These are phyloP conservation scores for Coleophoma crateriformis DNA, from an alignment of 2,329 filamentous ascomycete species.

Conservation along the genomic window DNA sequence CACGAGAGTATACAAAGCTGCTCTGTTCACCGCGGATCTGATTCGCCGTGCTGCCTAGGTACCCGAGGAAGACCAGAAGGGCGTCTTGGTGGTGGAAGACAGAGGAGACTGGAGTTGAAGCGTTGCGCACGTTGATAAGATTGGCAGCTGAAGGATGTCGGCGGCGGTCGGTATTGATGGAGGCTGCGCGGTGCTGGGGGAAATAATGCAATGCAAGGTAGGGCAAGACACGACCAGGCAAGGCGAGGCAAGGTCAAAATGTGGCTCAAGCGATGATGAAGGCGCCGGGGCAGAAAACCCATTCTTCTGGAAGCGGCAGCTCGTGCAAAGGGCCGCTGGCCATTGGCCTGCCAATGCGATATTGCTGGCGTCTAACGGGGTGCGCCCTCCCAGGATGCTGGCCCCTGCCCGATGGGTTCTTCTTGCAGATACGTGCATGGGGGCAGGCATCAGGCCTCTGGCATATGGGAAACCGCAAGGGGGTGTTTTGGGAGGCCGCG, in stretches of 20 bases:
- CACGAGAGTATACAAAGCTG: no score
- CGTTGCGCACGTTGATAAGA: no score
- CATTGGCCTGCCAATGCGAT: constrained; percentile 8
- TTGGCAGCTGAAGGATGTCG: no score
- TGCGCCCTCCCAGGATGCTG: constrained; percentile 11
- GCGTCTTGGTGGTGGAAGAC: no score
- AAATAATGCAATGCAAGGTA: not conserved
- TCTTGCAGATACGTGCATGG: not conserved
- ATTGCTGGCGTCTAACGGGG: constrained; percentile 14
- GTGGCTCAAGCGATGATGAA: constrained; percentile 25
- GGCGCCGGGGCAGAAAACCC: constrained; percentile 17
- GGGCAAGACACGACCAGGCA: constrained; percentile 5
- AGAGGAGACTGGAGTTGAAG: no score
- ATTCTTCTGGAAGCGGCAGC: constrained; percentile 25
- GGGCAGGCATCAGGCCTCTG: not conserved
- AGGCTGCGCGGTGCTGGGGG: constrained; percentile 3
- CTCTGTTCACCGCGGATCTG: no score
- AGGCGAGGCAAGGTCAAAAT: constrained; percentile 7
- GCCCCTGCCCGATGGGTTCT: constrained; percentile 11
- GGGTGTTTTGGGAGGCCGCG: constrained; percentile 15
- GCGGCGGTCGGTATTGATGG: not conserved
- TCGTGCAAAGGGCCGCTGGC: constrained; percentile 15
- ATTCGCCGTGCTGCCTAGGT: no score
- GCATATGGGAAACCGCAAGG: constrained; percentile 8
- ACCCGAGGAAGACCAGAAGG: no score